A percentile compares a stretch with the other conserved stretches of the same genome.
Evolutionary conservation across 2,329 filamentous ascomycete genomes (phyloP).

Genomic region (Ophiostoma sp.): DNA sequence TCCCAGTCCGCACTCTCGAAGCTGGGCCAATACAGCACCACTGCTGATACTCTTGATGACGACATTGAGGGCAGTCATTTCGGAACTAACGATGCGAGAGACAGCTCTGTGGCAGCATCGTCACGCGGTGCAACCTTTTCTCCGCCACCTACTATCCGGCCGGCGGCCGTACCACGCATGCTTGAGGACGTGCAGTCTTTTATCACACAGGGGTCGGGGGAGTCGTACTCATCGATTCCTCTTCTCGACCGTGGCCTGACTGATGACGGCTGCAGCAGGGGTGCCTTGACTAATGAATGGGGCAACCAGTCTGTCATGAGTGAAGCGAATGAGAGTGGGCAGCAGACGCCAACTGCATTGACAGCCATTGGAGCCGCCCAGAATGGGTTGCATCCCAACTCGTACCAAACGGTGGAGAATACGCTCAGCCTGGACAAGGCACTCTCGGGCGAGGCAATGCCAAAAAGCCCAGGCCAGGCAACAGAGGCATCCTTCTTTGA

Average conservation of each 20-base stretch:
- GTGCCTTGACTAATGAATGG: slow-evolving; percentile 44
- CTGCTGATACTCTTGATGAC: background rate
- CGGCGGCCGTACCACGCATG: slow-evolving; percentile 27
- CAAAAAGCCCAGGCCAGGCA: slow-evolving; percentile 30
- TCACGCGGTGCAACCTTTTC: slow-evolving; percentile 11
- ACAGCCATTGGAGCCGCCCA: background rate
- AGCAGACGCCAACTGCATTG: slow-evolving; percentile 25
- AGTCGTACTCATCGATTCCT: slow-evolving; percentile 72
- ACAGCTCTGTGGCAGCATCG: background rate
- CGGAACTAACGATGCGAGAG: background rate
- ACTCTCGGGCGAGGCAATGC: slow-evolving; percentile 35
- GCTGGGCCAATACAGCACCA: slow-evolving; percentile 9
- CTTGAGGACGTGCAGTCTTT: slow-evolving; percentile 43
- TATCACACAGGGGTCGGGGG: slow-evolving; percentile 58
- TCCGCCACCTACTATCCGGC: slow-evolving; percentile 11
- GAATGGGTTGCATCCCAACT: background rate
- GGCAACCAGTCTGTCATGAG: slow-evolving; percentile 51
- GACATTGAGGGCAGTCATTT: background rate
- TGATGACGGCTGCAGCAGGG: slow-evolving; percentile 45
- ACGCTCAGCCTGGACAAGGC: slow-evolving; percentile 30
- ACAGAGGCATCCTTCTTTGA: slow-evolving; percentile 44
- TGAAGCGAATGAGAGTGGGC: slow-evolving; percentile 37
- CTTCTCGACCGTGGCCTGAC: slow-evolving; percentile 64
- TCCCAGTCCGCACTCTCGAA: slow-evolving; percentile 4
- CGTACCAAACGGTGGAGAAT: background rate